Conservation (phyloP, 208 protist species). For the Zelonia costaricensis region DNA sequence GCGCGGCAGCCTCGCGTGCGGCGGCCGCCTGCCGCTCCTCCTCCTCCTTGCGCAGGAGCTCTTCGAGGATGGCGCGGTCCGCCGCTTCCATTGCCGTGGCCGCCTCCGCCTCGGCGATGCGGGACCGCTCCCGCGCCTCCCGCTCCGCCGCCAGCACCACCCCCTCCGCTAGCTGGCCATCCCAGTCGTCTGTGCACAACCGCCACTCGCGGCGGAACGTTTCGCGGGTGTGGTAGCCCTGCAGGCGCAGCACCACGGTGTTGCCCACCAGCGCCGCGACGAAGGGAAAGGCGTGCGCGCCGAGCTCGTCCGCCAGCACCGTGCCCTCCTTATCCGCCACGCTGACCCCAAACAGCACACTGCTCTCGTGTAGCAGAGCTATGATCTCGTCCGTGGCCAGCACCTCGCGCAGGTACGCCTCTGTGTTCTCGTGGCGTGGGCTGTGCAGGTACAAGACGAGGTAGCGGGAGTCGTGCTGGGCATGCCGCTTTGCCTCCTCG, state of each 20-base stretch:
- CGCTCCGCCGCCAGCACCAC: slow-evolving; percentile 59
- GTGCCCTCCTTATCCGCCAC: slow-evolving; percentile 53
- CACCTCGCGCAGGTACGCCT: slow-evolving; percentile 54
- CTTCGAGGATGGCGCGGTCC: slow-evolving; percentile 56
- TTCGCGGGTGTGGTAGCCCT: slow-evolving; percentile 47
- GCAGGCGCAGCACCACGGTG: slow-evolving; percentile 50
- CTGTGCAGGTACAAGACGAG: slow-evolving; percentile 83
- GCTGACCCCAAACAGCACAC: slow-evolving; percentile 61
- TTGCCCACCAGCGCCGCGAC: slow-evolving; percentile 62
- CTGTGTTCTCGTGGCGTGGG: slow-evolving; percentile 72
- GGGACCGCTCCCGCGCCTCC: slow-evolving; percentile 52
- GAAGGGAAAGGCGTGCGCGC: slow-evolving; percentile 63
- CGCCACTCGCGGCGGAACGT: slow-evolving; percentile 56
- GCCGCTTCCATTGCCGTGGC: slow-evolving; percentile 49
- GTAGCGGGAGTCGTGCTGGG: slow-evolving; percentile 46
- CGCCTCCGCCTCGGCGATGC: slow-evolving; percentile 43
- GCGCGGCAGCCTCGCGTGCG: slow-evolving; percentile 25
- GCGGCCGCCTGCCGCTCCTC: slow-evolving; percentile 17
- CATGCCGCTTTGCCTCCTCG: slow-evolving; percentile 53
- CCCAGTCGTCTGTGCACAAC: slow-evolving; percentile 58
- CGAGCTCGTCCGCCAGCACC: slow-evolving; percentile 45
- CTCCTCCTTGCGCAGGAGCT: slow-evolving; percentile 27
- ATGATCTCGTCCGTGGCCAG: slow-evolving; percentile 47
- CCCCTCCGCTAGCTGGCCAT: slow-evolving; percentile 63
- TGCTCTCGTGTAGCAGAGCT: slow-evolving; percentile 41